These are phyloP conservation scores for Lagenidium giganteum DNA, from an alignment of 352 stramenopile genomes.

Conservation along the genomic window DNA sequence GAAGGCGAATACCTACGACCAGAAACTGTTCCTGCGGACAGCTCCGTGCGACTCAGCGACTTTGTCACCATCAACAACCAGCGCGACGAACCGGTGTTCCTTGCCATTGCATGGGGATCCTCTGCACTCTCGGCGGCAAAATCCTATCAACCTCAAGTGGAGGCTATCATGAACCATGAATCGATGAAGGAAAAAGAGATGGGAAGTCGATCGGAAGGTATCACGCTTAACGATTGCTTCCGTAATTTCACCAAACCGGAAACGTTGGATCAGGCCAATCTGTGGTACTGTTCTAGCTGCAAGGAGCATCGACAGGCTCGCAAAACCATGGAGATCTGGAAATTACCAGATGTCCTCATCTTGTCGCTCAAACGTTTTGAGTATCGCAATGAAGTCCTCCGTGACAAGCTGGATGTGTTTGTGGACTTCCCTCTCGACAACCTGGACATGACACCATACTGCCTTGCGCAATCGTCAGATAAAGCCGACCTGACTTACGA, in stretches of 20 bases:
- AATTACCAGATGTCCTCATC: constrained; percentile 75
- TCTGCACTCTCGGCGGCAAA: constrained; percentile 31
- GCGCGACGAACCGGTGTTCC: constrained; percentile 39
- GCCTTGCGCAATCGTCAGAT: constrained; percentile 44
- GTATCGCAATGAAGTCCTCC: constrained; percentile 77
- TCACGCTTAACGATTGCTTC: constrained; percentile 78
- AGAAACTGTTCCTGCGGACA: constrained; percentile 37
- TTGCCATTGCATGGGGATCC: constrained; percentile 47
- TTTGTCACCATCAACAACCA: constrained; percentile 42
- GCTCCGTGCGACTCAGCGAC: constrained; percentile 39
- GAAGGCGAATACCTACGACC: constrained; percentile 45
- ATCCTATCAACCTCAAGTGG: constrained; percentile 37
- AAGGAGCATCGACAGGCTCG: constrained; percentile 70
- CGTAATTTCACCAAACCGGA: constrained; percentile 82
- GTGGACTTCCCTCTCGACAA: constrained; percentile 85
- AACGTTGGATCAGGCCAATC: constrained; percentile 77
- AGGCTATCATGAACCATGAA: constrained; percentile 50
- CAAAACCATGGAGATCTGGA: constrained; percentile 82
- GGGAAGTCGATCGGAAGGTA: constrained; percentile 18
- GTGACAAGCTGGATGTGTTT: constrained; percentile 78
- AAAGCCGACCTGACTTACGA: constrained; percentile 65
- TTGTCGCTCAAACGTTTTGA: constrained; percentile 88
- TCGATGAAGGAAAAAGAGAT: constrained; percentile 27
- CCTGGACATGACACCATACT: constrained; percentile 80
- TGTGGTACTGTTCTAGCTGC: constrained; percentile 82